Evolutionary conservation across 2,329 filamentous ascomycete genomes (phyloP).

Genomic region (Penicillium hordei): DNA sequence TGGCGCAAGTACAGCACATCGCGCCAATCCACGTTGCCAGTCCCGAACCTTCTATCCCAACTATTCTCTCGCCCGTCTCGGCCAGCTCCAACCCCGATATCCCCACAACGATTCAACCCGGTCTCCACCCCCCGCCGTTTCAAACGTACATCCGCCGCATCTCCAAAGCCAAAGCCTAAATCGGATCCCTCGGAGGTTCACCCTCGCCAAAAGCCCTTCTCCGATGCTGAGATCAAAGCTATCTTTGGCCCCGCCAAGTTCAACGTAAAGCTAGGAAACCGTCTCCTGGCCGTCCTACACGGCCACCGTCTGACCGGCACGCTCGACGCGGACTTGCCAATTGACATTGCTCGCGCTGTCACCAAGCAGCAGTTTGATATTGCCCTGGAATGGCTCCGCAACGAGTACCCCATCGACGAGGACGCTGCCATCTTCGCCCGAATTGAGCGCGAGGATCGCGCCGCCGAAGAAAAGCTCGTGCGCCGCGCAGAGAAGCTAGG

Average conservation of each 20-base stretch:
- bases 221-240: conserved; percentile 33
- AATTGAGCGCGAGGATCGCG: conserved; percentile 42
- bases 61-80: background rate
- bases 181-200: conserved; percentile 10
- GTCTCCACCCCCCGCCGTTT: conserved; percentile 15
- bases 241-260: conserved; percentile 39
- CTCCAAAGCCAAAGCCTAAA: conserved; percentile 5
- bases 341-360: conserved; percentile 37
- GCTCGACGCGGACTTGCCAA: conserved; percentile 45
- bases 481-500: conserved; percentile 42
- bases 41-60: background rate
- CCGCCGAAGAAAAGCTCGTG: conserved; percentile 39
- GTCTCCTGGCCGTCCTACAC: conserved; percentile 43
- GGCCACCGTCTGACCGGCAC: conserved; percentile 47
- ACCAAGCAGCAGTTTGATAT: conserved; percentile 35
- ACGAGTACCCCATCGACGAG: conserved; percentile 47
- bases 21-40: conserved; percentile 13
- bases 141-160: conserved; percentile 23
- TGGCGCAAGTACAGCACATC: conserved; percentile 19
- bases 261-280: conserved; percentile 36
- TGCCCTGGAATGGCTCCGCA: conserved; percentile 45
- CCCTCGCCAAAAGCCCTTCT: conserved; percentile 32
- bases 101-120: background rate
- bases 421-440: conserved; percentile 50
- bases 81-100: background rate